These are phyloP conservation scores for Hypoxylon sp. DNA, from an alignment of 2,329 filamentous ascomycete genomes.

Conservation along the genomic window DNA sequence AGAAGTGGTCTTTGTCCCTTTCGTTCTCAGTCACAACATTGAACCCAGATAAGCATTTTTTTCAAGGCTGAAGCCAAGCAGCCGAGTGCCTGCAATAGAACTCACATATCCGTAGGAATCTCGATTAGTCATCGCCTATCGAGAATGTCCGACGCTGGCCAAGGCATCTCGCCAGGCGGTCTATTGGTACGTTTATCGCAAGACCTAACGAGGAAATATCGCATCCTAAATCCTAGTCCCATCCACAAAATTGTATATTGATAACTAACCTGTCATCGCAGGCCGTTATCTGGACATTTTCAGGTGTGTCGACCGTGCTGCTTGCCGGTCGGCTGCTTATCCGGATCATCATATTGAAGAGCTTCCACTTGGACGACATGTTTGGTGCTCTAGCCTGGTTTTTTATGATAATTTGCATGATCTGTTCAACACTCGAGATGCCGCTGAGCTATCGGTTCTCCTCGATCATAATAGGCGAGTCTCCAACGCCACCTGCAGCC, in stretches of 20 bases:
- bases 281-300: slow-evolving; percentile 41
- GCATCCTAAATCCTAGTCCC: not conserved
- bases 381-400: slow-evolving; percentile 40
- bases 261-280: slow-evolving; percentile 4
- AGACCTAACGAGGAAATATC: not conserved
- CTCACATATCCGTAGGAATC: not conserved
- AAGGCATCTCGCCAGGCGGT: slow-evolving; percentile 36
- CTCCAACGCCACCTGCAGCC: slow-evolving; percentile 13
- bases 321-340: slow-evolving; percentile 40
- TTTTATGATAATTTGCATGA: slow-evolving; percentile 29
- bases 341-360: slow-evolving; percentile 37
- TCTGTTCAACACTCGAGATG: slow-evolving; percentile 24
- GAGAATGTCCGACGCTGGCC: slow-evolving; percentile 30
- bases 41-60: not conserved
- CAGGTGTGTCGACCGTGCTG: slow-evolving; percentile 34
- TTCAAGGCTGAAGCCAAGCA: not conserved
- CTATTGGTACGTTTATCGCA: slow-evolving; percentile 35
- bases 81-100: not conserved
- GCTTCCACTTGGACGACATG: slow-evolving; percentile 42
- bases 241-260: not conserved
- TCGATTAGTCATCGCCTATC: not conserved
- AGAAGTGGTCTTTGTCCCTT: not conserved
- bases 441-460: slow-evolving; percentile 36
- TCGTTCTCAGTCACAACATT: not conserved
- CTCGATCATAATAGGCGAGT: slow-evolving; percentile 40